phyloP scores from a whole-genome alignment of 176 grass and related monocot species.

The Pontederia crassipes region DNA sequence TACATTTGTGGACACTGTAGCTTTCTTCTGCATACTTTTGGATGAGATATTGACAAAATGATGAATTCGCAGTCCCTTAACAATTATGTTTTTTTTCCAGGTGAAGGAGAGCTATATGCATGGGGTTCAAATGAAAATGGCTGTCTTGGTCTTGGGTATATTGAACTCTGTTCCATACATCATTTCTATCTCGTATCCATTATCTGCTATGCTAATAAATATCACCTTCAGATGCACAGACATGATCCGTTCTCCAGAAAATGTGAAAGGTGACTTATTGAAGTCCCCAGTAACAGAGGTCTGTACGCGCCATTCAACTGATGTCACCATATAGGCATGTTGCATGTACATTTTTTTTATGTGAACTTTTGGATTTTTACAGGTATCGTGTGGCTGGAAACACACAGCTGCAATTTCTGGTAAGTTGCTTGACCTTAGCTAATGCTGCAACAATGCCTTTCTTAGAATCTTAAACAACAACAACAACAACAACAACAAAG shows the following conservation, averaged over 20 bases:
- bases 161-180: constrained; percentile 9
- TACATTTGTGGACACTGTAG: too few relatives aligned
- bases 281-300: constrained; percentile 72
- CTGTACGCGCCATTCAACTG: not conserved
- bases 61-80: not conserved
- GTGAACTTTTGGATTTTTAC: constrained; percentile 15
- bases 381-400: constrained; percentile 98
- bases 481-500: too few relatives aligned
- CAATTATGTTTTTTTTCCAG: constrained; percentile 25
- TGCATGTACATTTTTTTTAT: not conserved
- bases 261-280: constrained; percentile 51
- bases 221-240: constrained; percentile 48
- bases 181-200: not conserved
- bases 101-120: constrained; percentile 55
- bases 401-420: constrained; percentile 94
- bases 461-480: not conserved
- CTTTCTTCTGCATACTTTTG: too few relatives aligned
- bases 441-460: constrained; percentile 1
- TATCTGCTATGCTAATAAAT: constrained; percentile 20
- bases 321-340: not conserved
- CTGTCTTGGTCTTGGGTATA: constrained; percentile 92
- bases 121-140: constrained; percentile 99
- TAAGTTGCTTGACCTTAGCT: constrained; percentile 19
- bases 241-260: constrained; percentile 55
- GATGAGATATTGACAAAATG: too few relatives aligned